Evolutionary conservation across 1,284 basidiomycete species (phyloP), one percentile per base, ranked within the genome.

Genomic region (Sporisorium graminicola): DNA sequence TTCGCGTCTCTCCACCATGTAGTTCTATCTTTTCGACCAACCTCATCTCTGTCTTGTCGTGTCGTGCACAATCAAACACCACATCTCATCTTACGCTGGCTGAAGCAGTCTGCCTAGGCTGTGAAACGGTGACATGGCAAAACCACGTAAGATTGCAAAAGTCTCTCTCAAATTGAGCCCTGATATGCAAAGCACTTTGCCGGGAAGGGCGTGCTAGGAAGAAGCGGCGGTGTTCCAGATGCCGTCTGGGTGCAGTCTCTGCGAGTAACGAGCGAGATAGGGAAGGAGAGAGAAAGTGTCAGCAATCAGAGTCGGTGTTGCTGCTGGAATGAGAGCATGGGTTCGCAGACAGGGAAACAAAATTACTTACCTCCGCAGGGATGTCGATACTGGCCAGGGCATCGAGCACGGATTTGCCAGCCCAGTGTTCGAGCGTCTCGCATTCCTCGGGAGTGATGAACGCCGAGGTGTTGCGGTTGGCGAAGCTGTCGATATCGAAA

Each of bases 371-470:
- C 56, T 82, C 80, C 20, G 58, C 16, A 3, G 76, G 66, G 14
- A 82, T 82, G 3, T 76, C 37, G 55, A 80, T 56, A 29, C 42
- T 60, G 9, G 52, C 67, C 57, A 91, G 83, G 4, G 90, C 89
- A 49, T 89, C 88, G 33, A 90, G 85, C 12, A 89, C 88, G 13
- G 87, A 88, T 58, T 80, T 85, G 14, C 91, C 90, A 29, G 89
- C 88, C 91, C 91, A 92, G 43, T 86, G 86, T 82, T 94, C 92
- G n/a, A 91, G 83, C 57, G 87, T 86, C 18, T 86, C 86, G 40
- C 93, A 92, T 65, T 90, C 87, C 42, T 90, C 87, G 7, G 93
- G 93, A 5, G 90, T 90, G 77, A 94, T 93, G 81, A 94, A 93
- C 58, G 89, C 91, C 69, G 88, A 88, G n/a, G 91, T 92, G 42